These are phyloP conservation scores for Diplotaxis tenuifolia DNA, from an alignment of 345 rosid genomes.

Conservation along the genomic window DNA sequence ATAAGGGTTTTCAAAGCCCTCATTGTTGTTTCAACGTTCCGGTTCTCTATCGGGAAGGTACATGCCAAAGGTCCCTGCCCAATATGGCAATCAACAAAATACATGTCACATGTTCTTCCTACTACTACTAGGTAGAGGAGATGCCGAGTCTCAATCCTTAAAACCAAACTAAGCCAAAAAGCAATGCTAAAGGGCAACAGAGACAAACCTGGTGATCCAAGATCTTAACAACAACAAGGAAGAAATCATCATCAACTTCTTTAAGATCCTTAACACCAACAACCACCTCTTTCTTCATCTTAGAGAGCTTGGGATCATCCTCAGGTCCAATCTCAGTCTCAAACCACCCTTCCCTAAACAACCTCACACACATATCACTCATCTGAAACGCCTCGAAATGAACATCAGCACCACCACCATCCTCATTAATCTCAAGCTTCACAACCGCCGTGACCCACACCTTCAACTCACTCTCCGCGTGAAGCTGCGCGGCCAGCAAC, in stretches of 20 bases:
- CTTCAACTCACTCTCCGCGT: conserved; percentile 74
- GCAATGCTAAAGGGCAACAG: neutral
- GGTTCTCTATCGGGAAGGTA: conserved; percentile 81
- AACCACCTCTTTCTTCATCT: conserved; percentile 85
- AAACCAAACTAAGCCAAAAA: too few species aligned
- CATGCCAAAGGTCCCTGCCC: conserved; percentile 70
- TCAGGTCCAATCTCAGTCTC: conserved; percentile 58
- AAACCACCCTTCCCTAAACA: conserved; percentile 85
- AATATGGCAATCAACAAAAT: too few species aligned
- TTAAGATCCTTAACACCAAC: conserved; percentile 86
- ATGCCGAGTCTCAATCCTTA: neutral
- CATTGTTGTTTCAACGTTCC: conserved; percentile 46
- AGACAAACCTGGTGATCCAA: conserved; percentile 70
- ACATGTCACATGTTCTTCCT: too few species aligned
- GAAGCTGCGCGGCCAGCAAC: conserved; percentile 67
- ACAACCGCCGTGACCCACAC: conserved; percentile 95
- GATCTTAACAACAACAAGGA: conserved; percentile 72
- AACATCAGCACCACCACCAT: conserved; percentile 71
- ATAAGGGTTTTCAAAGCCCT: conserved; percentile 69
- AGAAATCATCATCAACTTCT: conserved; percentile 91
- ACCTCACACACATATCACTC: conserved; percentile 87
- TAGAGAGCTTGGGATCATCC: conserved; percentile 85
- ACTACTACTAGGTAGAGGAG: neutral
- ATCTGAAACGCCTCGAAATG: conserved; percentile 98
- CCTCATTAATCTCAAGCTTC: conserved; percentile 78